Evolutionary conservation across 371 early-diverging fungal genomes (phyloP), one percentile per base, ranked within the genome.

Genomic region (Lichtheimia ramosa): DNA sequence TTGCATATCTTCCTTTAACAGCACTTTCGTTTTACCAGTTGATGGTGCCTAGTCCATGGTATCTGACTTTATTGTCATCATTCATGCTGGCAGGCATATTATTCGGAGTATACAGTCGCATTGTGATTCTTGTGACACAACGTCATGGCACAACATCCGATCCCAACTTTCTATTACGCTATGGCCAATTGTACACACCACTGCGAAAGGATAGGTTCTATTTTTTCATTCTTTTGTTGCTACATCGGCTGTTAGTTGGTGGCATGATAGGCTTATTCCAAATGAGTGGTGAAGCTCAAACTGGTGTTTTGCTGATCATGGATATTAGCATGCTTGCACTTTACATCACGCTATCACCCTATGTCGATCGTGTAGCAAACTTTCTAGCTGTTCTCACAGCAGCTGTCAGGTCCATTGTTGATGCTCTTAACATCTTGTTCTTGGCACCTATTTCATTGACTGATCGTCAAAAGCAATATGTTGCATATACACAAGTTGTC

Each of bases 201-300:
- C 10, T 46, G 20, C 46, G 20, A 20, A n/a, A 5, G 20, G 3
- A 20, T 7, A 20, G 2, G 8, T 46, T 18, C 15, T 46, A 18
- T 3, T 46, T 46, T 10, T 46, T 46, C 10, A 46, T 46, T 20
- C 5, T 46, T 46, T 15, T 54, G 3, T 63, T 73, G 8, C 21
- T 63, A 5, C 42, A 51, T 20, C 58, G 58, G 23, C 27, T 54
- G 7, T 51, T 63, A 18, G 23, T 63, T 12, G 64, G 58, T 14
- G 52, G 51, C 2, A 63, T 63, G 64, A 34, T 58, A 16, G 64
- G 64, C 1, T 51, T 63, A 14, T 63, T 63, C 21, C 51, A 52
- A 14, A 34, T 43, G 14, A 58, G 52, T 21, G 60, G 66, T 5
- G 21, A 48, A n/a, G 54, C 57, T 28, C 68, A 63, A 61, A 49